Base-by-base conservation (phyloP, 1,139 yeast species). In the Groenewaldozyma auringiensis region DNA sequence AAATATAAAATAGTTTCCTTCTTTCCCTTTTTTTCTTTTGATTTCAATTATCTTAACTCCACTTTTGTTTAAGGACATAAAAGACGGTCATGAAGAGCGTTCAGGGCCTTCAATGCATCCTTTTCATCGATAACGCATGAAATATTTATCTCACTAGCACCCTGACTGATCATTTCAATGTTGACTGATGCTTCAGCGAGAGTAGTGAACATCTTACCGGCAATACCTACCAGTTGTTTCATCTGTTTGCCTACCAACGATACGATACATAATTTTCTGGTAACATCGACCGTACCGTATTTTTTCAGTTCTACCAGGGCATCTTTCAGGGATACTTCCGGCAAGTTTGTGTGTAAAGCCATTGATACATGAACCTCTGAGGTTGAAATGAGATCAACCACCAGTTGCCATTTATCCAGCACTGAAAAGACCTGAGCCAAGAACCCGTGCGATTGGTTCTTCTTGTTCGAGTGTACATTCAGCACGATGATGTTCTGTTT, bases 291-390 rank as follows among this genome's bases (percentile, higher is more conserved):
- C 0, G 83, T 71, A 39, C 98, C 98, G 69, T 84, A 80, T 57
- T 76, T 78, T 44, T 81, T 75, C 56, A 92, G 74, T 59, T 88
- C 95, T 40, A 71, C 76, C 44, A 88, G 74, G 1, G 97, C 96
- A 47, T 74, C 73, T 21, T 75, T 68, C 41, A 66, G 59, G 45
- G 81, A 83, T 37, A 76, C 76, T 50, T 84, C 94, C 2, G 68
- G 58, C n/a, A 61, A 50, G 43, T 79, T 81, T 48, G 88, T 81
- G 55, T 86, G 92, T 51, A 92, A 71, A 1, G 98, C 98, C 98
- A 92, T 89, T 16, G 97, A 89, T 25, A 92, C 96, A 61, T 92
- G 97, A 17, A 92, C 98, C 65, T 92, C 97, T 0, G 96, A 87
- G 2, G 98, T 92, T 36, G 96, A 87, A 58, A 92, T 92, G 61